Conservation (phyloP, 257 asterid species). For the Nicotiana tomentosiformis region DNA sequence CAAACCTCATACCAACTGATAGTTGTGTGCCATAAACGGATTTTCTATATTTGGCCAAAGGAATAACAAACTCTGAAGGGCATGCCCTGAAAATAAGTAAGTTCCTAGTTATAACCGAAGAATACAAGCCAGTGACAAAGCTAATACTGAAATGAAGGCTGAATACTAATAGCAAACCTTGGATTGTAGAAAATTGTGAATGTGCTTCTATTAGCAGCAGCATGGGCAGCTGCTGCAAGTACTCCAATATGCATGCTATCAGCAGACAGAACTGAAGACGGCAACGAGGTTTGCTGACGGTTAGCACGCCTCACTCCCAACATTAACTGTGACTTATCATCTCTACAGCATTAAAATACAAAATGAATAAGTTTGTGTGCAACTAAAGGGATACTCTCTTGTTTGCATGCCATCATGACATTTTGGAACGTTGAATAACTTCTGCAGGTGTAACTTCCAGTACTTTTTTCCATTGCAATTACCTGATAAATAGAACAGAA, state of each 20-base stretch:
- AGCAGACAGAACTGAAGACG: slow-evolving; percentile 94
- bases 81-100: slow-evolving; percentile 60
- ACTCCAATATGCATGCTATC: slow-evolving; percentile 99
- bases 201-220: slow-evolving; percentile 78
- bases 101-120: neutral
- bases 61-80: slow-evolving; percentile 88
- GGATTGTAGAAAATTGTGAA: slow-evolving; percentile 94
- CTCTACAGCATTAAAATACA: slow-evolving; percentile 31
- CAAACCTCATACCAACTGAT: slow-evolving; percentile 85
- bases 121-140: neutral
- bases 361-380: neutral
- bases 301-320: slow-evolving; percentile 89
- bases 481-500: slow-evolving; percentile 90
- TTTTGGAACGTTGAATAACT: neutral
- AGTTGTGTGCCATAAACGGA: slow-evolving; percentile 68
- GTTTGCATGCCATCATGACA: neutral
- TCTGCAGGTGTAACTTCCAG: neutral
- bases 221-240: slow-evolving; percentile 99
- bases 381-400: neutral
- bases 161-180: slow-evolving; percentile 34
- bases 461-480: slow-evolving; percentile 4
- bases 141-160: neutral
- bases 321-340: slow-evolving; percentile 79
- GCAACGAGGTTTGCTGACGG: slow-evolving; percentile 77
- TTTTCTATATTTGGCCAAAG: slow-evolving; percentile 65